phyloP scores from a whole-genome alignment of 108 stramenopile genomes.

The Stephanodiscus minutulus region DNA sequence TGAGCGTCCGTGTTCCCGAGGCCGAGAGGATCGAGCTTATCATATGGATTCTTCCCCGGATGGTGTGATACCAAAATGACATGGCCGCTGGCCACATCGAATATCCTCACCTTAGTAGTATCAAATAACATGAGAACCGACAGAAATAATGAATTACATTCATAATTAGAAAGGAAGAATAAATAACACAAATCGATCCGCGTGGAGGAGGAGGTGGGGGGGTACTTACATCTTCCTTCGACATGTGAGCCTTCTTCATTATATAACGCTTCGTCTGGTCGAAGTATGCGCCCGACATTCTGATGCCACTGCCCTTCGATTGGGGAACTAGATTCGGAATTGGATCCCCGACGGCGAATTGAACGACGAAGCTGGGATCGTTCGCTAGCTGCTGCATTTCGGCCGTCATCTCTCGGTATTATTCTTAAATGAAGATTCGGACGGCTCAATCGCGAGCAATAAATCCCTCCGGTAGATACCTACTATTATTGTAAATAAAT shows the following conservation, averaged over 20 bases:
- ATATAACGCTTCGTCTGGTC: constrained; percentile 52
- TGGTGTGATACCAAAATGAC: constrained; percentile 49
- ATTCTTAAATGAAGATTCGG: no score
- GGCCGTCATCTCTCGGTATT: constrained; percentile 22
- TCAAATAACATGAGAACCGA: neutral
- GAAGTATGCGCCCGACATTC: constrained; percentile 44
- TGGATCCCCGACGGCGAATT: constrained; percentile 50
- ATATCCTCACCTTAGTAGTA: constrained; percentile 24
- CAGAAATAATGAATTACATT: neutral
- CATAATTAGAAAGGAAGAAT: neutral
- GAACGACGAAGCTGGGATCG: constrained; percentile 53
- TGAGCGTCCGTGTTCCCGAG: constrained; percentile 28
- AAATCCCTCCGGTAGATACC: no score
- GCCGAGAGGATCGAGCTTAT: constrained; percentile 50
- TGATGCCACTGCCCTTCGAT: constrained; percentile 46
- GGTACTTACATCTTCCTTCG: constrained; percentile 38
- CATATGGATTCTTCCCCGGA: constrained; percentile 53
- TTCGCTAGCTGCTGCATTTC: constrained; percentile 57
- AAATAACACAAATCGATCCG: neutral
- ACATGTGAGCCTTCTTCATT: constrained; percentile 44
- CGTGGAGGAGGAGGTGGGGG: neutral
- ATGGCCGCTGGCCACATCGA: constrained; percentile 41
- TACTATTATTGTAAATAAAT: no score
- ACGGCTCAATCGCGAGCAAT: no score
- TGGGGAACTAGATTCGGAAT: constrained; percentile 48